Percentiles rank a stretch among this genome's conserved stretches.
phyloP scores from a whole-genome alignment of 164 flowering plant genomes.

The Protea cynaroides region DNA sequence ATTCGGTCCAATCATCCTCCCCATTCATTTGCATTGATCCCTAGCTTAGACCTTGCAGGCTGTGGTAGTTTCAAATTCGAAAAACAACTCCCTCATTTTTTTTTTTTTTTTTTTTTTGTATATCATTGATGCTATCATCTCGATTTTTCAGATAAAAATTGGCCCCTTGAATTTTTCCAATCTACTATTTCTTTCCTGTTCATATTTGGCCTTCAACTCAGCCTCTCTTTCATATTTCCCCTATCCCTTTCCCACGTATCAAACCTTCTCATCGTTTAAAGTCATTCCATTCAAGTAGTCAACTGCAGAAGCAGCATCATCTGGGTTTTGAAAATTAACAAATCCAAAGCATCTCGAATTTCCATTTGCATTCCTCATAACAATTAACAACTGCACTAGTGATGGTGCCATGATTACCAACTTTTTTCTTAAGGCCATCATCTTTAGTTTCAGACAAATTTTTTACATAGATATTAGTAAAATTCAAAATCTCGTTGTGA shows the following conservation, averaged over 20 bases:
- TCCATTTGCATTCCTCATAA: too few species aligned
- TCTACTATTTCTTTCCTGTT: conserved; percentile 56
- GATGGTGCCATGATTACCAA: conserved; percentile 51
- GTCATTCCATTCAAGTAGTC: conserved; percentile 54
- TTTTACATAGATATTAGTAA: conserved; percentile 78
- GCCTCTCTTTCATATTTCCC: conserved; percentile 70
- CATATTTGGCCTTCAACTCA: conserved; percentile 57
- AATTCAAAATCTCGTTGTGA: conserved; percentile 59
- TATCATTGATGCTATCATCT: conserved; percentile 51
- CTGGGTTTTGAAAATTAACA: conserved; percentile 59
- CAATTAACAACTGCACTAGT: conserved; percentile 69
- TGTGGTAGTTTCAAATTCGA: conserved; percentile 61
- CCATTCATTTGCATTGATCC: conserved; percentile 70
- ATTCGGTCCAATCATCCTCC: conserved; percentile 71
- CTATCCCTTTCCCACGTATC: conserved; percentile 78
- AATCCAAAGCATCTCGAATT: conserved; percentile 74
- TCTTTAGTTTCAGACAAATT: conserved; percentile 57
- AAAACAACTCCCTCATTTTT: conserved; percentile 58
- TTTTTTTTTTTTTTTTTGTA: too few species aligned
- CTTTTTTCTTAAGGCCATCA: conserved; percentile 54
- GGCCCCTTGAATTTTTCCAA: conserved; percentile 63
- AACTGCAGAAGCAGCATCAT: conserved; percentile 63
- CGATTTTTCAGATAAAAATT: conserved; percentile 80
- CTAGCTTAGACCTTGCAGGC: conserved; percentile 77
- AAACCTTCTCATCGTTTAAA: conserved; percentile 38